These are phyloP conservation scores for Globisporangium polare DNA, from an alignment of 352 stramenopile genomes.

Conservation along the genomic window DNA sequence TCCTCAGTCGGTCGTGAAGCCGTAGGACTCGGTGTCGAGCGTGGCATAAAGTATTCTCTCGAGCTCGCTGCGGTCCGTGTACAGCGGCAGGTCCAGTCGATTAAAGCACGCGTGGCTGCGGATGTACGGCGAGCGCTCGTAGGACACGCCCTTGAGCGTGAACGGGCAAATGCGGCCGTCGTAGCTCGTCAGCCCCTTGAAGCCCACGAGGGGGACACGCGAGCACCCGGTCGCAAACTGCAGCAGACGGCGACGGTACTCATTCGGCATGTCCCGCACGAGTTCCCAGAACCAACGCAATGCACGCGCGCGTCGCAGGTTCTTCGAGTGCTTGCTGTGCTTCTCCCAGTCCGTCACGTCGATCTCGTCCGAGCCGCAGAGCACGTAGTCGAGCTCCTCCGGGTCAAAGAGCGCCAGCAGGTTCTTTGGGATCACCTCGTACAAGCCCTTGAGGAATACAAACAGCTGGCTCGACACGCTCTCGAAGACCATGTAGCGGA, in stretches of 20 bases:
- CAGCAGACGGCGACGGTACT: slow-evolving; percentile 49
- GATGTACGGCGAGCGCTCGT: slow-evolving; percentile 21
- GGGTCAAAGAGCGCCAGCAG: slow-evolving; percentile 94
- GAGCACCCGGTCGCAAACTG: slow-evolving; percentile 71
- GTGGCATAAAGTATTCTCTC: slow-evolving; percentile 9
- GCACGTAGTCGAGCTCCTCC: slow-evolving; percentile 92
- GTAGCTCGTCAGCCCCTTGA: slow-evolving; percentile 47
- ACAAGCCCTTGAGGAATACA: slow-evolving; percentile 89
- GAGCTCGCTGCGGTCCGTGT: slow-evolving; percentile 8
- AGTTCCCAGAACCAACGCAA: slow-evolving; percentile 63
- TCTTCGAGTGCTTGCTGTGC: slow-evolving; percentile 59
- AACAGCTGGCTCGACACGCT: slow-evolving; percentile 73
- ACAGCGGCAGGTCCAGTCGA: slow-evolving; percentile 87
- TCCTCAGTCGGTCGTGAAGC: slow-evolving; percentile 4
- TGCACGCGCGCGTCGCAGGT: slow-evolving; percentile 23
- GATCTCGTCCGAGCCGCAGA: slow-evolving; percentile 92
- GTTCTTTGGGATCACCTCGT: slow-evolving; percentile 84
- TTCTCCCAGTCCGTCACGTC: slow-evolving; percentile 93
- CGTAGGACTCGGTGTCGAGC: slow-evolving; percentile 10
- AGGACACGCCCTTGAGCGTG: slow-evolving; percentile 47
- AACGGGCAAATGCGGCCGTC: slow-evolving; percentile 58
- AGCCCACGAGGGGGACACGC: slow-evolving; percentile 52
- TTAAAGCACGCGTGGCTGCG: slow-evolving; percentile 30
- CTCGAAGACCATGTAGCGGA: slow-evolving; percentile 91
- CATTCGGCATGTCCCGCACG: slow-evolving; percentile 69